These are phyloP conservation scores for Mycena indigotica DNA, from an alignment of 768 basidiomycete species.

Conservation along the genomic window DNA sequence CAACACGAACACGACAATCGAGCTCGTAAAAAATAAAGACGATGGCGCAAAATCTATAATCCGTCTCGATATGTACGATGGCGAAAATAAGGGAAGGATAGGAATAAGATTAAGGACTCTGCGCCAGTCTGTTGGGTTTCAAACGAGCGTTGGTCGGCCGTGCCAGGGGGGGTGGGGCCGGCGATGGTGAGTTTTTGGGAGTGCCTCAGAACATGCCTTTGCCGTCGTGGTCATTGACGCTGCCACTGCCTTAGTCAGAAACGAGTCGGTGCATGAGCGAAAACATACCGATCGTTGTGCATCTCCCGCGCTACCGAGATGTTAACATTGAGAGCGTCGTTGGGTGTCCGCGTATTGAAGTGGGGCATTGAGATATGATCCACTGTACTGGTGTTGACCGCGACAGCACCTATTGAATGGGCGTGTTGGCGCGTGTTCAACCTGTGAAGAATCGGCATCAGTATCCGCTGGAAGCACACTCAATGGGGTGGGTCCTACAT, in stretches of 20 bases:
- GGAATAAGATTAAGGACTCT: background rate
- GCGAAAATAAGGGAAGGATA: background rate
- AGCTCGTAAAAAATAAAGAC: too few species aligned
- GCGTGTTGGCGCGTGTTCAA: slow-evolving; percentile 3
- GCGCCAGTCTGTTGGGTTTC: too few species aligned
- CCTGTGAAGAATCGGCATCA: background rate
- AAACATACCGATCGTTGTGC: background rate
- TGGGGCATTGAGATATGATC: background rate
- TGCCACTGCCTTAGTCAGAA: background rate
- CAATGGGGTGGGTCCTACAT: background rate
- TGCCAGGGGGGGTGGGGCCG: too few species aligned
- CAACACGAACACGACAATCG: too few species aligned
- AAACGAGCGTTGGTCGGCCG: background rate
- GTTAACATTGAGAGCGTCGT: background rate
- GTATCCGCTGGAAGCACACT: background rate
- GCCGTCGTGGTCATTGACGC: background rate
- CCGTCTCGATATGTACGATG: too few species aligned
- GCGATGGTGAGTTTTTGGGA: background rate
- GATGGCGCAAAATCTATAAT: too few species aligned
- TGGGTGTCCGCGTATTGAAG: background rate
- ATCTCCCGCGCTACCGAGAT: background rate
- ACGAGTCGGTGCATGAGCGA: background rate
- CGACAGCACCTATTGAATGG: background rate
- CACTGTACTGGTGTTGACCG: background rate
- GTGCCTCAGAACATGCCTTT: background rate